phyloP scores from a whole-genome alignment of 441 rosid genomes.

The Omphalea diandra region DNA sequence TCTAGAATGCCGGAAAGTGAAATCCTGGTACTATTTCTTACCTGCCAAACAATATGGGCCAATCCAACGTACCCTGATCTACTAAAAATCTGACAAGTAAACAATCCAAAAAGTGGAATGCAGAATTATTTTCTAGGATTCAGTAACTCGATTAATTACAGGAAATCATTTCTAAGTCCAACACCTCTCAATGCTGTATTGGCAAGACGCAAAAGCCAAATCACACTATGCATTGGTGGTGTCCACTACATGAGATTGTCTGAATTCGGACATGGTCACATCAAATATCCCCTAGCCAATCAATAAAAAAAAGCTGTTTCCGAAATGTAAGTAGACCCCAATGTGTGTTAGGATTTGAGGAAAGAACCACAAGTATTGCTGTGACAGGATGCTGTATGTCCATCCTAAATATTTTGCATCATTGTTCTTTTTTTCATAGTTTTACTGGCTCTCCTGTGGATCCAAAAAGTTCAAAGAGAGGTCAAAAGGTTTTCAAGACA shows the following conservation, averaged over 20 bases:
- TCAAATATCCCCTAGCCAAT: constrained; percentile 7
- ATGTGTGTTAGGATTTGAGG: not conserved
- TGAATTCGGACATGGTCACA: constrained; percentile 3
- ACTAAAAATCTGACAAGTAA: not conserved
- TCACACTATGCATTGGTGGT: constrained; percentile 17
- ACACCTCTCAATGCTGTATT: constrained; percentile 18
- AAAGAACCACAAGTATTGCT: not conserved
- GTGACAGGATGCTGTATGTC: not conserved
- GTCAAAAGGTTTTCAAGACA: constrained; percentile 17
- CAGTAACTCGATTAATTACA: constrained; percentile 3
- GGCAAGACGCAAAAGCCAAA: constrained; percentile 18
- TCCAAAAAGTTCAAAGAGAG: constrained; percentile 19
- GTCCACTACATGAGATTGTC: constrained; percentile 12
- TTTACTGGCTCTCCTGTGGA: constrained; percentile 17
- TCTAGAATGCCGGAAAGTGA: constrained; percentile 23
- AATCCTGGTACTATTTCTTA: not conserved
- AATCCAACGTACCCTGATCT: not conserved
- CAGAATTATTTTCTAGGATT: constrained; percentile 20
- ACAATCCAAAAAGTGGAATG: not conserved
- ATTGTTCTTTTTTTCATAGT: constrained; percentile 16
- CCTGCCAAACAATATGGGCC: constrained; percentile 8
- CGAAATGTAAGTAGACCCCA: constrained; percentile 6
- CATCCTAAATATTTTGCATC: constrained; percentile 6
- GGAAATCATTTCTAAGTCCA: constrained; percentile 17
- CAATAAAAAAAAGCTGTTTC: constrained; percentile 10